Evolutionary conservation across 2,329 filamentous ascomycete species (phyloP).

Genomic region (Conoideocrella luteorostrata): DNA sequence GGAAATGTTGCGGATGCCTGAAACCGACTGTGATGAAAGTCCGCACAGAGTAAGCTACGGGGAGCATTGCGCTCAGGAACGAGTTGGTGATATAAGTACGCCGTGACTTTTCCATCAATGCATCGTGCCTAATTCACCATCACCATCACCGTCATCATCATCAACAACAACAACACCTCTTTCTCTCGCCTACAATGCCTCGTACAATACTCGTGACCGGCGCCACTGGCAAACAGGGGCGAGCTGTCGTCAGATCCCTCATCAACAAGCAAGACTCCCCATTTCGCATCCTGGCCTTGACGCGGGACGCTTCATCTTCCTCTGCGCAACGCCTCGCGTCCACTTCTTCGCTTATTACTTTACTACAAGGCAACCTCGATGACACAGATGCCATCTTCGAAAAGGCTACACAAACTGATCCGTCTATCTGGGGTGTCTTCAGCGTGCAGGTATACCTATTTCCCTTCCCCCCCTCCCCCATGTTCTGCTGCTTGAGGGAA

Average conservation of each 20-base stretch:
- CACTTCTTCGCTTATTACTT: slow-evolving; percentile 39
- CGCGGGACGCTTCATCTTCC: neutral
- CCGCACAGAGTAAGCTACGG: too few species aligned
- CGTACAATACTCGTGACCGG: slow-evolving; percentile 27
- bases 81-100: too few species aligned
- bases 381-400: slow-evolving; percentile 42
- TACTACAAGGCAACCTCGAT: slow-evolving; percentile 53
- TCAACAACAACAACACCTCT: too few species aligned
- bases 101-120: too few species aligned
- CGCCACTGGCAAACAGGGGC: slow-evolving; percentile 32
- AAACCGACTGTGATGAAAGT: too few species aligned
- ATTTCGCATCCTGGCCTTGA: slow-evolving; percentile 46
- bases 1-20: too few species aligned
- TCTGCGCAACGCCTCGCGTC: slow-evolving; percentile 32
- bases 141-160: neutral
- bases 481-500: too few species aligned
- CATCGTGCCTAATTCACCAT: too few species aligned
- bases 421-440: slow-evolving; percentile 52
- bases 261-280: slow-evolving; percentile 22
- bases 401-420: slow-evolving; percentile 23
- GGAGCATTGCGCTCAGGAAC: too few species aligned
- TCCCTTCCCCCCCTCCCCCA: too few species aligned
- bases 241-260: slow-evolving; percentile 26
- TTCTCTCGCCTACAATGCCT: slow-evolving; percentile 14
- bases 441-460: slow-evolving; percentile 5